These are phyloP conservation scores for Suhomyces bribrorum DNA, from an alignment of 1,139 yeast genomes.

Conservation along the genomic window DNA sequence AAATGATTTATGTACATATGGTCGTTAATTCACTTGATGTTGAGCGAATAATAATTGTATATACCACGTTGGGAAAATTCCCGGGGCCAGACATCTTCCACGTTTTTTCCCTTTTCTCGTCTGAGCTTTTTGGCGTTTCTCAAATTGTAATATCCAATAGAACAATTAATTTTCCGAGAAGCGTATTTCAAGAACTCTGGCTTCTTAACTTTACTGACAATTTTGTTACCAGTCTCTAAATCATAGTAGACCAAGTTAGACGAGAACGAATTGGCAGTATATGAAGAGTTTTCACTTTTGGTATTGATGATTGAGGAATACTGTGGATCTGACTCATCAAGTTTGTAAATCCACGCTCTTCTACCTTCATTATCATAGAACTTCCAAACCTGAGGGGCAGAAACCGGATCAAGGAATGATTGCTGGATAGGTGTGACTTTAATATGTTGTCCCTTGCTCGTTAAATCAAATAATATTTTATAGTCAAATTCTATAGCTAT, in stretches of 20 bases:
- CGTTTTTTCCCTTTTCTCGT: constrained; percentile 22
- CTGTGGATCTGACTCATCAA: constrained; percentile 38
- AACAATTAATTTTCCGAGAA: constrained; percentile 61
- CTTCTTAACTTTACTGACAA: constrained; percentile 53
- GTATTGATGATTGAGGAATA: constrained; percentile 33
- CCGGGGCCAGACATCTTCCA: constrained; percentile 63
- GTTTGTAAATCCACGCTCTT: constrained; percentile 77
- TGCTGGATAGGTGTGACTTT: constrained; percentile 33
- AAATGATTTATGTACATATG: not conserved
- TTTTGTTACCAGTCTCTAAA: constrained; percentile 65
- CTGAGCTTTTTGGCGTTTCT: constrained; percentile 28
- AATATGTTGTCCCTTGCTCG: constrained; percentile 43
- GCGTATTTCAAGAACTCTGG: constrained; percentile 66
- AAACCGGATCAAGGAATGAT: constrained; percentile 27
- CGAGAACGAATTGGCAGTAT: constrained; percentile 8
- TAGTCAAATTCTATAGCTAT: constrained; percentile 45
- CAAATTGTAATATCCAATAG: constrained; percentile 51
- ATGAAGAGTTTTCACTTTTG: constrained; percentile 7
- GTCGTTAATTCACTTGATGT: constrained; percentile 30
- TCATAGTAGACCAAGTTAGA: constrained; percentile 56
- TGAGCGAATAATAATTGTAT: constrained; percentile 65
- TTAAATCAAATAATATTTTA: constrained; percentile 40
- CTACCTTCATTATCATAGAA: constrained; percentile 66
- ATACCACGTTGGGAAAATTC: constrained; percentile 68
- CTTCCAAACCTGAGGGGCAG: constrained; percentile 49